A percentile compares a stretch with the other conserved stretches of the same genome.
These are phyloP conservation scores for Alnus glutinosa DNA, from an alignment of 306 rosid species.

Conservation along the genomic window DNA sequence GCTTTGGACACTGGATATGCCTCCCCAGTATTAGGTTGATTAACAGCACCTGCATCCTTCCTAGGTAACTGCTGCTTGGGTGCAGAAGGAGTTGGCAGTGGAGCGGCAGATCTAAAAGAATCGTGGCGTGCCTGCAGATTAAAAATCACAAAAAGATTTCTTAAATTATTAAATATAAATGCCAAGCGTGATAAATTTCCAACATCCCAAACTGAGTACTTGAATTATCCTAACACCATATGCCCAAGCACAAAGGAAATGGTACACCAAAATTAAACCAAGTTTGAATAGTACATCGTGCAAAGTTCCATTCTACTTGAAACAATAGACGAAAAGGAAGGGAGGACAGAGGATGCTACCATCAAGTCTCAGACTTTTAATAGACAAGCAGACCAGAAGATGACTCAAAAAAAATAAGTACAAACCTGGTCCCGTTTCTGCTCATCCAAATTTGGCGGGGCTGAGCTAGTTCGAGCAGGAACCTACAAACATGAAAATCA, in stretches of 20 bases:
- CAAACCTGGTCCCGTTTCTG: slow-evolving; percentile 85
- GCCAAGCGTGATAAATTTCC: slow-evolving; percentile 8
- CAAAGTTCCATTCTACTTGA: not conserved
- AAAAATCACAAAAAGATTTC: slow-evolving; percentile 22
- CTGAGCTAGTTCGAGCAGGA: slow-evolving; percentile 95
- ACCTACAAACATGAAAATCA: slow-evolving; percentile 49
- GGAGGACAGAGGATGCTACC: not conserved
- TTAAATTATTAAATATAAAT: slow-evolving; percentile 5
- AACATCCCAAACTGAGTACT: not conserved
- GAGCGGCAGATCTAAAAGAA: slow-evolving; percentile 49
- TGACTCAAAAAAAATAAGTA: not conserved
- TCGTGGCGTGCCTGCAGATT: slow-evolving; percentile 70
- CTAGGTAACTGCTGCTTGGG: slow-evolving; percentile 73
- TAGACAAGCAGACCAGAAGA: slow-evolving; percentile 17
- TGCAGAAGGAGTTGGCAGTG: slow-evolving; percentile 60
- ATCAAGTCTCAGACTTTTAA: slow-evolving; percentile 10
- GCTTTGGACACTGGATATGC: slow-evolving; percentile 42
- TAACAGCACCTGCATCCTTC: slow-evolving; percentile 57
- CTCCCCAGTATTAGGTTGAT: slow-evolving; percentile 53
- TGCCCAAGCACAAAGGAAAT: not conserved
- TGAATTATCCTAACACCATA: not conserved
- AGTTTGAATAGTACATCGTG: not conserved
- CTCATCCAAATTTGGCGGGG: slow-evolving; percentile 96
- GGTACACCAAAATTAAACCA: not conserved
- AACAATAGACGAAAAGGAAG: not conserved